Percentiles rank a stretch among this genome's conserved stretches.
Evolutionary conservation across 495 filamentous ascomycete genomes (phyloP).

Genomic region (Xylaria intraflava): DNA sequence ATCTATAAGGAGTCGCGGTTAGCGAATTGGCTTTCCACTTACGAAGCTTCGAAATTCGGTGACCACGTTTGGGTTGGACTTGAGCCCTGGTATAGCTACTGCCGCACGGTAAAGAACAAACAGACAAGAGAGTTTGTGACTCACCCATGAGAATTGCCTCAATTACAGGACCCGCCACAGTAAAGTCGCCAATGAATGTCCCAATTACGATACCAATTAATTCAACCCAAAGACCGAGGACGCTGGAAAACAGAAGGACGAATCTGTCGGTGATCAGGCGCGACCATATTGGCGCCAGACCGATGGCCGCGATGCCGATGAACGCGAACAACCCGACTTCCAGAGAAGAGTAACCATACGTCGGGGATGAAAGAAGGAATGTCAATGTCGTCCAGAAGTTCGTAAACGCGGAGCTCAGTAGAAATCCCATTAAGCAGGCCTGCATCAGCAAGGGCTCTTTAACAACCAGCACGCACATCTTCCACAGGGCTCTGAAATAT

Average conservation of each 20-base stretch:
- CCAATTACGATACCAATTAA: constrained; percentile 62
- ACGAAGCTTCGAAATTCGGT: not conserved
- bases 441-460: constrained; percentile 61
- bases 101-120: not conserved
- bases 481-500: constrained; percentile 60
- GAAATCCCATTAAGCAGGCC: constrained; percentile 29
- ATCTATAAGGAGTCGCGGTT: constrained; percentile 39
- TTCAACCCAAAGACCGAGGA: constrained; percentile 53
- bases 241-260: constrained; percentile 57
- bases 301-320: constrained; percentile 64
- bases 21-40: not conserved
- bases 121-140: not conserved
- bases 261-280: constrained; percentile 64
- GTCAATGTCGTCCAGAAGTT: constrained; percentile 64
- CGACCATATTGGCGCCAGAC: constrained; percentile 59
- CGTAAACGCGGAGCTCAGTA: constrained; percentile 26
- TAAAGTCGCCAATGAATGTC: constrained; percentile 57
- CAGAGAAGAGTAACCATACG: constrained; percentile 61
- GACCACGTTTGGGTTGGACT: not conserved
- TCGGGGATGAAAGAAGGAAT: constrained; percentile 60
- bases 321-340: constrained; percentile 73
- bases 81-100: not conserved
- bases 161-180: constrained; percentile 67
- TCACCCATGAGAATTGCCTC: constrained; percentile 50
- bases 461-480: constrained; percentile 51